Conservation (phyloP, 2,329 filamentous ascomycete genomes). For the Arthrobotrys iridis region DNA sequence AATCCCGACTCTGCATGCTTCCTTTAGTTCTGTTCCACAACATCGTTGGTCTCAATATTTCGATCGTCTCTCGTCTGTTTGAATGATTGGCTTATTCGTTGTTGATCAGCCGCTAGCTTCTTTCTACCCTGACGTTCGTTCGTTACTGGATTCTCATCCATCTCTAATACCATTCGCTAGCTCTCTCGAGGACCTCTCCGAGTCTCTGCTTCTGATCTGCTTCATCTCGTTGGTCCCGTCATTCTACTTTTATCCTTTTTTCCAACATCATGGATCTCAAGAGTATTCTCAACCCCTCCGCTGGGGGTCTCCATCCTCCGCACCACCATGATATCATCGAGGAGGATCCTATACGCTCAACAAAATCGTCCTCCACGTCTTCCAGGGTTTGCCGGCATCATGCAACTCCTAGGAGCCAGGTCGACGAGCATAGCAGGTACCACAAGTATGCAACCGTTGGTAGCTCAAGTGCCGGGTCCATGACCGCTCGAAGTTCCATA, state of each 20-base stretch:
- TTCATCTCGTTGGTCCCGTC: not conserved
- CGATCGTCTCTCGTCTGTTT: conserved; percentile 30
- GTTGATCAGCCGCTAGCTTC: conserved; percentile 51
- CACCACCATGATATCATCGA: conserved; percentile 13
- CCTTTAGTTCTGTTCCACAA: conserved; percentile 27
- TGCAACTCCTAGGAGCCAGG: conserved; percentile 25
- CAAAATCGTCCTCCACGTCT: conserved; percentile 46
- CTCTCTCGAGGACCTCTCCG: conserved; percentile 10
- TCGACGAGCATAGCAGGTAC: conserved; percentile 37
- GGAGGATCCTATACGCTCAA: conserved; percentile 36
- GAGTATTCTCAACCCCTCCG: conserved; percentile 46
- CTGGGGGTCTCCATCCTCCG: conserved; percentile 9
- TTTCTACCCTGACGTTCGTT: conserved; percentile 34
- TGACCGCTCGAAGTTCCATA: conserved; percentile 51
- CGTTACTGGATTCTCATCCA: conserved; percentile 43
- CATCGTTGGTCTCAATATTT: conserved; percentile 33
- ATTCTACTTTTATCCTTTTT: not conserved
- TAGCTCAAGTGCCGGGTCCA: conserved; percentile 48
- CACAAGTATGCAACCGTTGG: conserved; percentile 51
- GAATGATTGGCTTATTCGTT: conserved; percentile 54
- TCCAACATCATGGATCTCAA: conserved; percentile 50
- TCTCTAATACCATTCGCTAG: conserved; percentile 34
- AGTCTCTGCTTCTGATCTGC: conserved; percentile 23
- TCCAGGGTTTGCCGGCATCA: conserved; percentile 39
- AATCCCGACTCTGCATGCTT: conserved; percentile 17